phyloP scores from a whole-genome alignment of 345 rosid genomes.

The Arabidopsis arenosa region DNA sequence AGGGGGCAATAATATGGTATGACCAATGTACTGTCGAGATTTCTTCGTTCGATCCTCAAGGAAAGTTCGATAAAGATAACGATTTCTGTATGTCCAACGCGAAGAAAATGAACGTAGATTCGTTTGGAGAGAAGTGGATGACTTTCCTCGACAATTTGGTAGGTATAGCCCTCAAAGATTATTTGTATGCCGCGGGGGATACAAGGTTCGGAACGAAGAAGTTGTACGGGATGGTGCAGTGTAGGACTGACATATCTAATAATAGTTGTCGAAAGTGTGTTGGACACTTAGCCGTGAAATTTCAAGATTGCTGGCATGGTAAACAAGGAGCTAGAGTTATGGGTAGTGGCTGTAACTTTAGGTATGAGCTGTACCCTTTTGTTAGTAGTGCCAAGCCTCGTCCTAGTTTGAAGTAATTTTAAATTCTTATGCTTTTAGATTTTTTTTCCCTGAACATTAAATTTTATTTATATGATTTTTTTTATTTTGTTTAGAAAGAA shows the following conservation, averaged over 20 bases:
- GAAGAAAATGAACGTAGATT: neutral
- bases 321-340: constrained; percentile 27
- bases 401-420: too few species aligned
- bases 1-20: constrained; percentile 51
- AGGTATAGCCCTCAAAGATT: neutral
- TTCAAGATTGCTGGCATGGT: neutral
- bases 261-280: constrained; percentile 50
- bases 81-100: constrained; percentile 32
- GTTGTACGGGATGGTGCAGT: constrained; percentile 57
- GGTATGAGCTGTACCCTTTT: constrained; percentile 12
- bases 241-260: constrained; percentile 49
- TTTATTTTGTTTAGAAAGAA: too few species aligned
- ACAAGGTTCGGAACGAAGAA: constrained; percentile 5
- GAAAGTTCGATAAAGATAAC: constrained; percentile 45
- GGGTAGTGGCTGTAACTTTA: constrained; percentile 22
- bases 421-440: too few species aligned
- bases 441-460: too few species aligned
- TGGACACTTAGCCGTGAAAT: constrained; percentile 20
- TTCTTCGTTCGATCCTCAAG: constrained; percentile 42
- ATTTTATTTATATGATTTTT: too few species aligned
- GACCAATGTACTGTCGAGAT: constrained; percentile 60
- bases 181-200: constrained; percentile 45
- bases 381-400: neutral
- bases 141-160: constrained; percentile 26
- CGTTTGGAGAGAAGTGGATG: too few species aligned